A percentile compares a stretch with the other conserved stretches of the same genome.
These are phyloP conservation scores for Hemileia vastatrix DNA, from an alignment of 1,284 basidiomycete genomes.

Conservation along the genomic window DNA sequence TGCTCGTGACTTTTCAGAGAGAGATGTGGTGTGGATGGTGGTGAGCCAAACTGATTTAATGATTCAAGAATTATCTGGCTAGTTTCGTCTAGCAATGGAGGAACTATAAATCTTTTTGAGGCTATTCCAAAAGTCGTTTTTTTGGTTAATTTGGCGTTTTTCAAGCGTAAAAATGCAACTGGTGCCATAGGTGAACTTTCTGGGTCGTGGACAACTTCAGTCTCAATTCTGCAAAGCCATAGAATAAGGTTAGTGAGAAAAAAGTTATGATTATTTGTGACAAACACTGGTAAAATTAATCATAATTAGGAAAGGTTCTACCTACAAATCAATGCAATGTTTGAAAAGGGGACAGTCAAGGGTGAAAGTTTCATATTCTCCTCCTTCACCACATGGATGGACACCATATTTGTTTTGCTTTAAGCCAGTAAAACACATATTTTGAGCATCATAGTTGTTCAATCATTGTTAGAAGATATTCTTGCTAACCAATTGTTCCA, in stretches of 20 bases:
- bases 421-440: background rate
- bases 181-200: conserved; percentile 58
- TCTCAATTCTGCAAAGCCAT: conserved; percentile 50
- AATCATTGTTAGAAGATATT: background rate
- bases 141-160: conserved; percentile 54
- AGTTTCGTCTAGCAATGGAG: conserved; percentile 52
- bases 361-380: conserved; percentile 93
- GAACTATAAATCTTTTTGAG: conserved; percentile 43
- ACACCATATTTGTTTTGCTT: conserved; percentile 75
- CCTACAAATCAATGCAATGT: conserved; percentile 61
- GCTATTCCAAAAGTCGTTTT: conserved; percentile 47
- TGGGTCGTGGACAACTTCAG: conserved; percentile 63
- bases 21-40: background rate
- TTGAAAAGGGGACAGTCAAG: conserved; percentile 84
- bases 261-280: conserved; percentile 19
- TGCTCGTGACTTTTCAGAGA: conserved; percentile 10
- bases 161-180: conserved; percentile 76
- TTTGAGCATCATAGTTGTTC: background rate
- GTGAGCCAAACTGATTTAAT: conserved; percentile 12
- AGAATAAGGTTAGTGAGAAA: conserved; percentile 3
- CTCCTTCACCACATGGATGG: conserved; percentile 94
- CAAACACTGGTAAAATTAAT: conserved; percentile 10
- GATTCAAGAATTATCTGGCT: conserved; percentile 6
- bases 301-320: conserved; percentile 17
- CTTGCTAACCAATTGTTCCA: conserved; percentile 65